Conservation (phyloP, 345 rosid species). For the Euphorbia lathyris region DNA sequence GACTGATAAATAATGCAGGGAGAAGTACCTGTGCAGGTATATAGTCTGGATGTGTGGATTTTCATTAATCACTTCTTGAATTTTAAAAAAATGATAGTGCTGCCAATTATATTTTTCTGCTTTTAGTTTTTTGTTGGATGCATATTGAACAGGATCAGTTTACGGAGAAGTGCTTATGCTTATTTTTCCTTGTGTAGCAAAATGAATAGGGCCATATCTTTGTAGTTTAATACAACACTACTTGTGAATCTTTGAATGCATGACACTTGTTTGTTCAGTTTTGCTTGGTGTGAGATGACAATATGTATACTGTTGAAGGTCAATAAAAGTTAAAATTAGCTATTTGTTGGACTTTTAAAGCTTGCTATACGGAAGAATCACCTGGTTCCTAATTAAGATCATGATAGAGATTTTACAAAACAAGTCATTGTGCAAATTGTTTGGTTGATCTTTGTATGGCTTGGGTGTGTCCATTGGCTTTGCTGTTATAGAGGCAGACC, state of each 20-base stretch:
- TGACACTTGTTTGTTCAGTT: background rate
- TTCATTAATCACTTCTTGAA: background rate
- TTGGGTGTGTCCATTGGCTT: background rate
- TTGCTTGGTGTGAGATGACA: background rate
- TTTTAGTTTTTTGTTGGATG: too few relatives aligned
- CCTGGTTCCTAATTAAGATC: background rate
- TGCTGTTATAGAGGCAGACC: background rate
- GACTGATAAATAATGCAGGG: background rate
- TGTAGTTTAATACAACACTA: background rate
- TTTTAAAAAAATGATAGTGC: background rate
- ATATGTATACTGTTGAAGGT: background rate
- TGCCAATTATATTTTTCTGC: background rate
- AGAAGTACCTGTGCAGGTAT: slow-evolving; percentile 51
- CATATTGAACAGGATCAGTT: too few relatives aligned
- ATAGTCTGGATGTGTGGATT: background rate
- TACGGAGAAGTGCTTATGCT: background rate
- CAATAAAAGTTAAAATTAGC: background rate
- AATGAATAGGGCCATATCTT: too few relatives aligned
- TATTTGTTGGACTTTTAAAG: background rate
- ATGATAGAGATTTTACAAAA: background rate
- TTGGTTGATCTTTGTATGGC: background rate
- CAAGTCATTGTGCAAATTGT: background rate
- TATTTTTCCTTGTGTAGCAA: background rate
- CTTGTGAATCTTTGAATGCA: background rate
- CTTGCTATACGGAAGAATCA: background rate